Evolutionary conservation across 208 protist genomes (phyloP).

Genomic region (Trypanosoma boissoni): DNA sequence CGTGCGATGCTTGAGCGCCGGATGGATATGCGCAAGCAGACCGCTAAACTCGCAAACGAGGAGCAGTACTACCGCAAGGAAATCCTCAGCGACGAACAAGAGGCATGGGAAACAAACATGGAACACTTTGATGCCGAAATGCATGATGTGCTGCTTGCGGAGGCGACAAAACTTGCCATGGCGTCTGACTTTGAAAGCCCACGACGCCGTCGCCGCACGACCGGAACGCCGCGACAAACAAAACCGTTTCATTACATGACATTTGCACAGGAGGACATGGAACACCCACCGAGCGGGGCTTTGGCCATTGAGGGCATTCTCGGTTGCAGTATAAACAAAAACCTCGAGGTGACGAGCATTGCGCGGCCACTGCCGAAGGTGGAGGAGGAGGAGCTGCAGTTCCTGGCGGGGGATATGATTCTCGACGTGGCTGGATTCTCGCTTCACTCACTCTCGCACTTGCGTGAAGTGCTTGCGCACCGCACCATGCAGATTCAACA

Average conservation of each 20-base stretch:
- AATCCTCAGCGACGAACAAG: conserved; percentile 62
- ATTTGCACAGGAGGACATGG: conserved; percentile 82
- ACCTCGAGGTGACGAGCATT: conserved; percentile 82
- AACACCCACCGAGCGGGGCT: conserved; percentile 65
- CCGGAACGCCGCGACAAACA: conserved; percentile 42
- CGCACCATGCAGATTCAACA: conserved; percentile 80
- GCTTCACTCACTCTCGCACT: conserved; percentile 81
- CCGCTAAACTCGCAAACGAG: conserved; percentile 38
- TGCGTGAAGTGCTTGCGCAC: conserved; percentile 76
- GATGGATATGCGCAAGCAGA: conserved; percentile 47
- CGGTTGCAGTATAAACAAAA: conserved; percentile 84
- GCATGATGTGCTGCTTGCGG: conserved; percentile 40
- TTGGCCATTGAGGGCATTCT: conserved; percentile 81
- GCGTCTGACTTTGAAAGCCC: conserved; percentile 24
- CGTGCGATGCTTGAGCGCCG: conserved; percentile 59
- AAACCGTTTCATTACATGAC: conserved; percentile 90
- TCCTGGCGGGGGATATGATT: conserved; percentile 88
- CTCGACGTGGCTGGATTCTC: conserved; percentile 79
- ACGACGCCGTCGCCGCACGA: conserved; percentile 39
- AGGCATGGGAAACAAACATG: conserved; percentile 60
- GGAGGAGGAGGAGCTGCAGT: conserved; percentile 65
- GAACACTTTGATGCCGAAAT: conserved; percentile 54
- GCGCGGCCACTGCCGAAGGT: conserved; percentile 61
- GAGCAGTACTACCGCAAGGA: conserved; percentile 72
- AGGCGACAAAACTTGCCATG: conserved; percentile 26